Conservation (phyloP, 2,329 filamentous ascomycete species). For the Penicillium sp. region DNA sequence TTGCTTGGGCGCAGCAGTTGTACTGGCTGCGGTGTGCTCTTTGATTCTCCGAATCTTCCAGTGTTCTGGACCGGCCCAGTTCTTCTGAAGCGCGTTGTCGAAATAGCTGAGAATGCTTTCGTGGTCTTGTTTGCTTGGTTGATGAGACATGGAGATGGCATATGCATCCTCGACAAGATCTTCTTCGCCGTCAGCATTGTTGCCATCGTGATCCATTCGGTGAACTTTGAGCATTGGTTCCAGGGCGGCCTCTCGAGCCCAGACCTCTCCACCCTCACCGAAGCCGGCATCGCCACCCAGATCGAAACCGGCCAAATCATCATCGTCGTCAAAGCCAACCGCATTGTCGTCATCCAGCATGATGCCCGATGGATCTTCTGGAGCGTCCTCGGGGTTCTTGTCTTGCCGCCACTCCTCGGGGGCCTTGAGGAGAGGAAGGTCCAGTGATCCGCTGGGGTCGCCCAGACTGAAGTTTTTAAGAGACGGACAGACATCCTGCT, state of each 20-base stretch:
- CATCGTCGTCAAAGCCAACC: slow-evolving; percentile 75
- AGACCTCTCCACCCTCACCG: slow-evolving; percentile 91
- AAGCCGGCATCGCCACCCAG: slow-evolving; percentile 71
- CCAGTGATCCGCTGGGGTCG: slow-evolving; percentile 74
- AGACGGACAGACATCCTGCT: slow-evolving; percentile 89
- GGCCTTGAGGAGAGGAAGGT: slow-evolving; percentile 87
- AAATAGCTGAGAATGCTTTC: slow-evolving; percentile 98
- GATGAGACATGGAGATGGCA: slow-evolving; percentile 71
- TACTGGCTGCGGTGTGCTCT: slow-evolving; percentile 56
- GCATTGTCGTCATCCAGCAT: slow-evolving; percentile 84
- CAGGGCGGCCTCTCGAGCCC: slow-evolving; percentile 83
- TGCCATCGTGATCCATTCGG: slow-evolving; percentile 47
- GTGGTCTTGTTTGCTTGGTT: slow-evolving; percentile 64
- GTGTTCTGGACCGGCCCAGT: slow-evolving; percentile 97
- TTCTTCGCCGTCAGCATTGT: slow-evolving; percentile 50
- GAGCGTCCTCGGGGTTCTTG: slow-evolving; percentile 53
- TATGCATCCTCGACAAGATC: slow-evolving; percentile 68
- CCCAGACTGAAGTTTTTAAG: slow-evolving; percentile 91
- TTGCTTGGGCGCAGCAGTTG: slow-evolving; percentile 49
- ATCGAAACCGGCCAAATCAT: slow-evolving; percentile 68
- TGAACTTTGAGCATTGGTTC: slow-evolving; percentile 83
- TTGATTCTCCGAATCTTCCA: slow-evolving; percentile 97
- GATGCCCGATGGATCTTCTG: slow-evolving; percentile 69
- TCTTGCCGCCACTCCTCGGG: slow-evolving; percentile 78
- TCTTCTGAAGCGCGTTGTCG: slow-evolving; percentile 91